Percentiles rank a stretch among this genome's conserved stretches.
Conservation (phyloP, 345 rosid species). For the Eucalyptus sideroxylon region DNA sequence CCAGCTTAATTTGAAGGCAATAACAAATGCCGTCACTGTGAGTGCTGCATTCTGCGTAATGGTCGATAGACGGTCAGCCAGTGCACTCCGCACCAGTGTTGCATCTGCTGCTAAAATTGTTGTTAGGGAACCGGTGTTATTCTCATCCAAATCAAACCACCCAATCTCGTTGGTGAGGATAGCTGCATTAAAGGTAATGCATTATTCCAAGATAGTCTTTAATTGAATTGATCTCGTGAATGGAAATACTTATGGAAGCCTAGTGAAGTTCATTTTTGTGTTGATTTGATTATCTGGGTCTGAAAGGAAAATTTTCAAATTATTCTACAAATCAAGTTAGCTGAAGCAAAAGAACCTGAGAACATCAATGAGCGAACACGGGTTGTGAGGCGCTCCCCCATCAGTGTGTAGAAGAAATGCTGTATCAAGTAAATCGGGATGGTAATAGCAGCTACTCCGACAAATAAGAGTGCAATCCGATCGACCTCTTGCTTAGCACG, state of each 20-base stretch:
- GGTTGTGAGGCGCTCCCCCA: conserved; percentile 77
- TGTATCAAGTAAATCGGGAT: conserved; percentile 61
- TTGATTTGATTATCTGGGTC: not conserved
- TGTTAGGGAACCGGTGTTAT: conserved; percentile 52
- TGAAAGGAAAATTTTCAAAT: not conserved
- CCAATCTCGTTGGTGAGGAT: conserved; percentile 74
- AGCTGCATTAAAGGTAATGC: conserved; percentile 29
- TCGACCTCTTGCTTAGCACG: conserved; percentile 36
- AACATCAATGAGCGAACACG: conserved; percentile 65
- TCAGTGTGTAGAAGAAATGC: conserved; percentile 65
- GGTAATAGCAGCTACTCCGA: conserved; percentile 31
- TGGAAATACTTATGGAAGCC: not conserved
- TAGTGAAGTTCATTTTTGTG: not conserved
- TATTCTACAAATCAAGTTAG: not conserved
- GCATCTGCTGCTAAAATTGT: conserved; percentile 77
- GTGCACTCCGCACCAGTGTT: conserved; percentile 58
- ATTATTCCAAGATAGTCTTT: not conserved
- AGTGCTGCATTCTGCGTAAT: conserved; percentile 73
- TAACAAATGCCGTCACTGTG: conserved; percentile 54
- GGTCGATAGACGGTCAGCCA: conserved; percentile 78
- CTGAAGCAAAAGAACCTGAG: conserved; percentile 37
- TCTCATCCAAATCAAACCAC: conserved; percentile 86
- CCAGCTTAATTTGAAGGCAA: conserved; percentile 67
- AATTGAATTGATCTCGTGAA: not conserved
- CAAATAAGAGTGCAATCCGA: conserved; percentile 30